Evolutionary conservation across 2,329 filamentous ascomycete species (phyloP).

Genomic region (Knufia fluminis): DNA sequence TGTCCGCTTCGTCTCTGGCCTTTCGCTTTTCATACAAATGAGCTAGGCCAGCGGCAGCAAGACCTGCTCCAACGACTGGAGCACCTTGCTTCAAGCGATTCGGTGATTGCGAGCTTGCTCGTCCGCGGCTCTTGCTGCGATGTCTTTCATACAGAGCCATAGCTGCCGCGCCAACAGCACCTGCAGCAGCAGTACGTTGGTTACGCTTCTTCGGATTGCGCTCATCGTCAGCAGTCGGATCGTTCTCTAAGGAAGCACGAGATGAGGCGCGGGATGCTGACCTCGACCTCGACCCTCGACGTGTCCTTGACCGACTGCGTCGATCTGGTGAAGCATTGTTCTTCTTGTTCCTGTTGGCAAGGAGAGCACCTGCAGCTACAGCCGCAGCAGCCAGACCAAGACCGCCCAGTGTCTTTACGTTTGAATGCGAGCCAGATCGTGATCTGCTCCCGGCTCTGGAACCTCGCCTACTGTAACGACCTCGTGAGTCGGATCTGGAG

Average conservation of each 20-base stretch:
- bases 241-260: constrained; percentile 17
- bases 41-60: constrained; percentile 52
- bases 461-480: constrained; percentile 23
- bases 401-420: constrained; percentile 45
- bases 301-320: constrained; percentile 27
- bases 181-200: constrained; percentile 51
- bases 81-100: constrained; percentile 49
- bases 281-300: constrained; percentile 2
- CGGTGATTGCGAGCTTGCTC: constrained; percentile 42
- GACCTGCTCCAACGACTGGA: constrained; percentile 52
- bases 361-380: constrained; percentile 50
- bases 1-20: constrained; percentile 42
- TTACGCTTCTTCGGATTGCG: constrained; percentile 43
- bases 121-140: constrained; percentile 49
- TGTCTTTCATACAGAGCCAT: constrained; percentile 51
- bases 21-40: constrained; percentile 56
- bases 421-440: constrained; percentile 41
- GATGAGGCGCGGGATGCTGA: constrained; percentile 1
- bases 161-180: constrained; percentile 52
- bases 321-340: constrained; percentile 39
- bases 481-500: constrained; percentile 25
- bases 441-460: constrained; percentile 29
- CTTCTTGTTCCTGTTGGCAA: constrained; percentile 47
- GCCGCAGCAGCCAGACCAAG: constrained; percentile 47
- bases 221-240: constrained; percentile 25